phyloP scores from a whole-genome alignment of 2,329 filamentous ascomycete species.

The Colletotrichum coccodes region DNA sequence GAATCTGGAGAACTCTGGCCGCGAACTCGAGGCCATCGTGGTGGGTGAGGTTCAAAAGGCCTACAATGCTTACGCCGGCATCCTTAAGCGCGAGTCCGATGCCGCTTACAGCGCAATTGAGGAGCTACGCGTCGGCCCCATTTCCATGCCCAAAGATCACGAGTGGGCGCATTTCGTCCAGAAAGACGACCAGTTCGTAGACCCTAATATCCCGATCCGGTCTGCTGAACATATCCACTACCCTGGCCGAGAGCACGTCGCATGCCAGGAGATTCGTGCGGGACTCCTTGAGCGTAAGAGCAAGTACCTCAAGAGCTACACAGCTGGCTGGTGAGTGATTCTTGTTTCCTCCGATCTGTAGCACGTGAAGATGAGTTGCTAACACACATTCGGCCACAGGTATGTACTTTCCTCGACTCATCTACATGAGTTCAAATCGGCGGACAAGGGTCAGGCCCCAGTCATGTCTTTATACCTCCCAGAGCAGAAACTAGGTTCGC shows the following conservation, averaged over 20 bases:
- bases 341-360: not conserved
- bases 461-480: conserved; percentile 96
- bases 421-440: conserved; percentile 98
- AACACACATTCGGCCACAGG: conserved; percentile 57
- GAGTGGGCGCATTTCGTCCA: conserved; percentile 90
- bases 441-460: conserved; percentile 89
- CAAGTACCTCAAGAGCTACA: conserved; percentile 98
- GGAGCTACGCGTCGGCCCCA: conserved; percentile 83
- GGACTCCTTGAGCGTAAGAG: conserved; percentile 97
- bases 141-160: conserved; percentile 92
- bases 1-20: conserved; percentile 92
- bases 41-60: conserved; percentile 98
- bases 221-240: conserved; percentile 87
- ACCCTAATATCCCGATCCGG: conserved; percentile 83
- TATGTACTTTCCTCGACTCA: conserved; percentile 97
- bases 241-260: conserved; percentile 87
- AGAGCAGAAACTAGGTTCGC: conserved; percentile 94
- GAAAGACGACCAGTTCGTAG: conserved; percentile 85
- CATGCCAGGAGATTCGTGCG: conserved; percentile 84
- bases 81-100: conserved; percentile 91
- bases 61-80: conserved; percentile 92
- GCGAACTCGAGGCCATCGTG: conserved; percentile 95
- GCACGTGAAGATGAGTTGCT: conserved; percentile 33
- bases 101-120: conserved; percentile 82
- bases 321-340: conserved; percentile 84